Percentiles rank a stretch among this genome's conserved stretches.
These are phyloP conservation scores for Bocquillonia castaneifolia DNA, from an alignment of 441 rosid species.

Conservation along the genomic window DNA sequence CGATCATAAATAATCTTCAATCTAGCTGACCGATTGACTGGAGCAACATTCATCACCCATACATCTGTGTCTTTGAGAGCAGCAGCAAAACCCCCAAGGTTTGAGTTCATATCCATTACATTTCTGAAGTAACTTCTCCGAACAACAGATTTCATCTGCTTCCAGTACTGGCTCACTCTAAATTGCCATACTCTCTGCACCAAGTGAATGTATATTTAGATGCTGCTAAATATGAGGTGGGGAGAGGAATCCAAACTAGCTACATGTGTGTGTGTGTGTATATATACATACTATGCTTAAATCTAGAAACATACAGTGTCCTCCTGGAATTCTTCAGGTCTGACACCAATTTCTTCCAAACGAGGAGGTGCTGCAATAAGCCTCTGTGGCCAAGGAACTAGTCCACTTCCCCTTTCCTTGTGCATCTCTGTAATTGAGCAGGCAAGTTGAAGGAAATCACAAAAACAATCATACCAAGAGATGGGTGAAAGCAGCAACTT, in stretches of 20 bases:
- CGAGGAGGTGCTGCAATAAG: conserved; percentile 73
- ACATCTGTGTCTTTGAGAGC: conserved; percentile 71
- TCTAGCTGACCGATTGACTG: conserved; percentile 51
- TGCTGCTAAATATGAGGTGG: not conserved
- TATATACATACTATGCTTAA: too few species aligned
- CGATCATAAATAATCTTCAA: conserved; percentile 81
- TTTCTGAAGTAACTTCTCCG: conserved; percentile 69
- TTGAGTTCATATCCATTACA: conserved; percentile 93
- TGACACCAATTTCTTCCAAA: conserved; percentile 73
- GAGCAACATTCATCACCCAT: conserved; percentile 95
- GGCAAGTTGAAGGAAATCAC: conserved; percentile 1
- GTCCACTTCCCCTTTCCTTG: conserved; percentile 69
- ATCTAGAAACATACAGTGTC: conserved; percentile 56
- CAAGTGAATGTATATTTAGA: conserved; percentile 18
- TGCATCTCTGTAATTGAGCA: conserved; percentile 59
- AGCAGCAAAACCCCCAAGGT: conserved; percentile 85
- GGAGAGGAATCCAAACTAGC: not conserved
- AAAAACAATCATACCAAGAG: not conserved
- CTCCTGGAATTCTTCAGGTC: conserved; percentile 57
- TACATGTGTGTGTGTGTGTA: too few species aligned
- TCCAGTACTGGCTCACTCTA: conserved; percentile 82
- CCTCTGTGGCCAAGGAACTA: conserved; percentile 86
- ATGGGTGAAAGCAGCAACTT: not conserved
- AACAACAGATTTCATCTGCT: conserved; percentile 69
- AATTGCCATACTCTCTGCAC: conserved; percentile 74